Percentiles rank a stretch among this genome's conserved stretches.
These are phyloP conservation scores for Neurospora tetraspora DNA, from an alignment of 495 filamentous ascomycete genomes.

Conservation along the genomic window DNA sequence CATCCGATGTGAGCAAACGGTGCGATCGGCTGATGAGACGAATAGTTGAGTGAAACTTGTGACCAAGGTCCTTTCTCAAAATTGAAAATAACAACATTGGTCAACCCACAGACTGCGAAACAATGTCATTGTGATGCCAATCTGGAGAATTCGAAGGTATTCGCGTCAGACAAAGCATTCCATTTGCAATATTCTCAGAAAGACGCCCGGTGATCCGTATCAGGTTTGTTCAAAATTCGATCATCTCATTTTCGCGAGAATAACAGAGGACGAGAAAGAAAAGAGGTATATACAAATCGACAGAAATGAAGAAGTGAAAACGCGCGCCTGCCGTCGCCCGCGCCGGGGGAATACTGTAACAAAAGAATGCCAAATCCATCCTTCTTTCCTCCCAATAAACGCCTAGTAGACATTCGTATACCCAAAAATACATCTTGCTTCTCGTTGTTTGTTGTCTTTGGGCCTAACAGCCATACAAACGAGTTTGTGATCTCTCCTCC, in stretches of 20 bases:
- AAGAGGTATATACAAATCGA: not conserved
- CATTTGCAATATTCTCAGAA: too few relatives aligned
- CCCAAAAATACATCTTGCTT: constrained; percentile 9
- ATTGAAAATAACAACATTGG: too few relatives aligned
- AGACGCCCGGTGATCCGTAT: too few relatives aligned
- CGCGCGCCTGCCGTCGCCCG: not conserved
- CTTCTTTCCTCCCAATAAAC: constrained; percentile 5
- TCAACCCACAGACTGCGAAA: not conserved
- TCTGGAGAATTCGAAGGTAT: not conserved
- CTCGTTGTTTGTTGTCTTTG: not conserved
- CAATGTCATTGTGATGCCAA: not conserved
- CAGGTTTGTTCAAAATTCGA: not conserved
- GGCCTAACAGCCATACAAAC: not conserved
- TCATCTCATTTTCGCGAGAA: not conserved
- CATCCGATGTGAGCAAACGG: not conserved
- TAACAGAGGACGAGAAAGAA: not conserved
- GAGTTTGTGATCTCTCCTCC: not conserved
- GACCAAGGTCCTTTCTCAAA: not conserved
- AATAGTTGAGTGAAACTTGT: not conserved
- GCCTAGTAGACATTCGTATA: not conserved
- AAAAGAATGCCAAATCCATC: not conserved
- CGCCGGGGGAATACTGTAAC: not conserved
- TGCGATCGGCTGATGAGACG: not conserved
- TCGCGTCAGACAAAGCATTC: too few relatives aligned
- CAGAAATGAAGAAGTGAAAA: not conserved